phyloP scores from a whole-genome alignment of 208 protist genomes.

The Leishmania gerbilli region DNA sequence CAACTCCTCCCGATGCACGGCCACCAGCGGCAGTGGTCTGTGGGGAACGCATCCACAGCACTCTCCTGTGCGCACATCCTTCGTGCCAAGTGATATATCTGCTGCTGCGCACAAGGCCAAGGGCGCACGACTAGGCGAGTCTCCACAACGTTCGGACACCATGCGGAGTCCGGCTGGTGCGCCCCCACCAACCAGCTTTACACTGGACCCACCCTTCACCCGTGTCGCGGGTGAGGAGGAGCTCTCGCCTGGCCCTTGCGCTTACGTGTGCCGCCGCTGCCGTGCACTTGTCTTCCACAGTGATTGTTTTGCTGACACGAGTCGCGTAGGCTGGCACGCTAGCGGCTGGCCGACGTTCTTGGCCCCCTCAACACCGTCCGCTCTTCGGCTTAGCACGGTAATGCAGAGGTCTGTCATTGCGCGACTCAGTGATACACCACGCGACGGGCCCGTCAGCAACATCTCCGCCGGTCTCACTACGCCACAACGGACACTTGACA shows the following conservation, averaged over 20 bases:
- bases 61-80: neutral
- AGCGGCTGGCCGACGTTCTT: conserved; percentile 64
- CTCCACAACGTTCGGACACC: neutral
- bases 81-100: neutral
- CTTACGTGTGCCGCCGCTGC: conserved; percentile 42
- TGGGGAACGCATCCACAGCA: neutral
- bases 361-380: neutral
- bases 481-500: neutral
- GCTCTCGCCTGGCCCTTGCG: neutral
- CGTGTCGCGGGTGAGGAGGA: conserved; percentile 38
- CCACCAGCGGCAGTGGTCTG: neutral
- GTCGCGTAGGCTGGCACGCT: conserved; percentile 23
- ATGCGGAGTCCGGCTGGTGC: neutral
- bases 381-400: conserved; percentile 32
- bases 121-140: neutral
- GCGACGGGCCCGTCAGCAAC: neutral
- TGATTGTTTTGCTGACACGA: conserved; percentile 10
- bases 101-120: neutral
- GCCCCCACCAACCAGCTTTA: neutral
- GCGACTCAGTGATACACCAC: neutral
- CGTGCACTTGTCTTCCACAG: conserved; percentile 38
- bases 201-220: conserved; percentile 58
- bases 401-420: conserved; percentile 28
- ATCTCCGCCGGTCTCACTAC: neutral
- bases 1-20: neutral